Conservation (phyloP, 768 basidiomycete genomes). For the Mycena olivaceomarginata region DNA sequence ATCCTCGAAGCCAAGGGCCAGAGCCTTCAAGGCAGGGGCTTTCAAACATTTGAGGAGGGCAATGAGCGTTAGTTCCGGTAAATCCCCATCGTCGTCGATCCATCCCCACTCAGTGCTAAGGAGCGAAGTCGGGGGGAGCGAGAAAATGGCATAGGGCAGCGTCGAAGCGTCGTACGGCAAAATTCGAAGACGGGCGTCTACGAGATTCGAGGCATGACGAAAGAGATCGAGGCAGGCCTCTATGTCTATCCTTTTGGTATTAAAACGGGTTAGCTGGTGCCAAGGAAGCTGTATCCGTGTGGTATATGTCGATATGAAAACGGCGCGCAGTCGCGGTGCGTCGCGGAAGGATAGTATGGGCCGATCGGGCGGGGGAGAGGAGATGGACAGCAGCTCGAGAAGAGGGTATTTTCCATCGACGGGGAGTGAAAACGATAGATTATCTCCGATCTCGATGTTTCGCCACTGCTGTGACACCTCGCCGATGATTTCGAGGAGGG, state of each 20-base stretch:
- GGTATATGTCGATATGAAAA: not conserved
- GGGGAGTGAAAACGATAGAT: no score
- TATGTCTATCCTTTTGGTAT: not conserved
- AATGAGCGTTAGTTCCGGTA: not conserved
- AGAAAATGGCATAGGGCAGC: not conserved
- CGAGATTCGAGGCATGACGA: not conserved
- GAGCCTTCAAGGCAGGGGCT: slow-evolving; percentile 16
- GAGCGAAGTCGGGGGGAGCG: not conserved
- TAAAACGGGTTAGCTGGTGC: not conserved
- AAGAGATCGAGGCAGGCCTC: not conserved
- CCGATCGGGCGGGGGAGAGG: not conserved
- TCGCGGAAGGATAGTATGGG: not conserved
- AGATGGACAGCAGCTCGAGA: not conserved
- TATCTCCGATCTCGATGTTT: no score
- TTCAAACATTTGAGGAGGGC: slow-evolving; percentile 7
- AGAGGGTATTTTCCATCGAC: no score
- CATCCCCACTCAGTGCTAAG: not conserved
- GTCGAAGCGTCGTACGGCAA: not conserved
- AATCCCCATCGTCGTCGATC: no score
- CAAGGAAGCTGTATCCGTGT: not conserved
- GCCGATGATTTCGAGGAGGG: not conserved
- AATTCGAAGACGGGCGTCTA: not conserved
- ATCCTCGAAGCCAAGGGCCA: not conserved
- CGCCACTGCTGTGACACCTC: not conserved
- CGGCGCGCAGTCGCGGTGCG: not conserved